phyloP scores from a whole-genome alignment of 768 basidiomycete genomes.

The Phylloporus scabripes region DNA sequence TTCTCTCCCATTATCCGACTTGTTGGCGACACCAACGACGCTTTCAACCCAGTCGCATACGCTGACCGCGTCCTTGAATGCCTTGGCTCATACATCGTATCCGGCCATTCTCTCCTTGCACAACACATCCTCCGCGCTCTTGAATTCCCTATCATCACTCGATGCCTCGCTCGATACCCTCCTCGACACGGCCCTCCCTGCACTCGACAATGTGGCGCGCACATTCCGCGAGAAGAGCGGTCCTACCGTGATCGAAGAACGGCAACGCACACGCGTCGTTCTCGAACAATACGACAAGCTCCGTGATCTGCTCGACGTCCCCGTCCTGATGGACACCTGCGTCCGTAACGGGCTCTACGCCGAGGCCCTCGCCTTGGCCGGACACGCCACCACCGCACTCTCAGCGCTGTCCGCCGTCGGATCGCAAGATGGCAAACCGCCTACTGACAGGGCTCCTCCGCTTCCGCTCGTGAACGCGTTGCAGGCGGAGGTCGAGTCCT shows the following conservation, averaged over 20 bases:
- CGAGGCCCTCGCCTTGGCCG: slow-evolving; percentile 82
- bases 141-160: slow-evolving; percentile 66
- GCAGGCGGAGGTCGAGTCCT: slow-evolving; percentile 60
- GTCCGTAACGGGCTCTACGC: slow-evolving; percentile 89
- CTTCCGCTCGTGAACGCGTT: slow-evolving; percentile 42
- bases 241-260: slow-evolving; percentile 58
- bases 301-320: slow-evolving; percentile 85
- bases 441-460: slow-evolving; percentile 38
- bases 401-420: slow-evolving; percentile 33
- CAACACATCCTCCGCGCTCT: slow-evolving; percentile 67
- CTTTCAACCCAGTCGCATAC: slow-evolving; percentile 84
- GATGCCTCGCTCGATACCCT: slow-evolving; percentile 68
- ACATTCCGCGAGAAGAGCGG: slow-evolving; percentile 73
- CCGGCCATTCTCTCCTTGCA: slow-evolving; percentile 90
- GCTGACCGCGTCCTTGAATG: slow-evolving; percentile 83
- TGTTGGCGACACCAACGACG: slow-evolving; percentile 67
- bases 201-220: slow-evolving; percentile 66
- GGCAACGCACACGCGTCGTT: slow-evolving; percentile 75
- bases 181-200: slow-evolving; percentile 62
- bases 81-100: slow-evolving; percentile 87
- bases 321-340: slow-evolving; percentile 87
- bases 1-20: slow-evolving; percentile 56
- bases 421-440: slow-evolving; percentile 31
- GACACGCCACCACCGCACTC: slow-evolving; percentile 57
- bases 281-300: slow-evolving; percentile 93